Conservation (phyloP, 352 stramenopile species). For the Phytophthora constricta region DNA sequence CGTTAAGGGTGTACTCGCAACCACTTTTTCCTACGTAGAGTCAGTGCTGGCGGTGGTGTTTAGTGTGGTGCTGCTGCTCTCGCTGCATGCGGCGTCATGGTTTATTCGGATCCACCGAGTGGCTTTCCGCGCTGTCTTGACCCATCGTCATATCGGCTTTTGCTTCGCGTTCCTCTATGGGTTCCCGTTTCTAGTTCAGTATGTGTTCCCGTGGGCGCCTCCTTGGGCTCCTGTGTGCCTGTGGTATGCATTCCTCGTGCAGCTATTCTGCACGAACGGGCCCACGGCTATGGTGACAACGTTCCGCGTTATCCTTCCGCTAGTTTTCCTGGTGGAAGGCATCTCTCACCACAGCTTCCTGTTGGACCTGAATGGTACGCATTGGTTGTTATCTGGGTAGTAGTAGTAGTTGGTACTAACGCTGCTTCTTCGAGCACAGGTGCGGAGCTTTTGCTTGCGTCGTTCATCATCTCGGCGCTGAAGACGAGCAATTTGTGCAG, state of each 20-base stretch:
- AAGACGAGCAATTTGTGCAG: constrained; percentile 89
- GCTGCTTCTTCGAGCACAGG: constrained; percentile 39
- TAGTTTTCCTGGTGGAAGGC: constrained; percentile 88
- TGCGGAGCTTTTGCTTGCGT: constrained; percentile 81
- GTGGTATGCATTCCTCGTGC: constrained; percentile 91
- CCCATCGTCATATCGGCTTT: constrained; percentile 87
- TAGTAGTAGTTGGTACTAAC: neutral
- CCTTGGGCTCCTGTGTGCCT: constrained; percentile 89
- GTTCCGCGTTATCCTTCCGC: constrained; percentile 83
- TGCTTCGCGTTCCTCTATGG: constrained; percentile 90
- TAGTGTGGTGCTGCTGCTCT: constrained; percentile 72
- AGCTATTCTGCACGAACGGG: constrained; percentile 87
- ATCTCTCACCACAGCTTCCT: constrained; percentile 91
- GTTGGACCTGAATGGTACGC: constrained; percentile 86
- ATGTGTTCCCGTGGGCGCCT: constrained; percentile 88
- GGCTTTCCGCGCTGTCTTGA: constrained; percentile 81
- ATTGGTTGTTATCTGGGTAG: constrained; percentile 4
- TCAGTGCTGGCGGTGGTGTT: constrained; percentile 72
- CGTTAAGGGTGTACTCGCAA: constrained; percentile 48
- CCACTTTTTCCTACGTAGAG: constrained; percentile 62
- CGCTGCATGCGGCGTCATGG: constrained; percentile 72
- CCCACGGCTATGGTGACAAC: constrained; percentile 87
- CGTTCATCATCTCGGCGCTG: constrained; percentile 87
- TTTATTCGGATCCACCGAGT: constrained; percentile 84
- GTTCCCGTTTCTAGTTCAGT: constrained; percentile 87